Evolutionary conservation across 2,329 filamentous ascomycete genomes (phyloP).

Genomic region (Stenocarpella maydis): DNA sequence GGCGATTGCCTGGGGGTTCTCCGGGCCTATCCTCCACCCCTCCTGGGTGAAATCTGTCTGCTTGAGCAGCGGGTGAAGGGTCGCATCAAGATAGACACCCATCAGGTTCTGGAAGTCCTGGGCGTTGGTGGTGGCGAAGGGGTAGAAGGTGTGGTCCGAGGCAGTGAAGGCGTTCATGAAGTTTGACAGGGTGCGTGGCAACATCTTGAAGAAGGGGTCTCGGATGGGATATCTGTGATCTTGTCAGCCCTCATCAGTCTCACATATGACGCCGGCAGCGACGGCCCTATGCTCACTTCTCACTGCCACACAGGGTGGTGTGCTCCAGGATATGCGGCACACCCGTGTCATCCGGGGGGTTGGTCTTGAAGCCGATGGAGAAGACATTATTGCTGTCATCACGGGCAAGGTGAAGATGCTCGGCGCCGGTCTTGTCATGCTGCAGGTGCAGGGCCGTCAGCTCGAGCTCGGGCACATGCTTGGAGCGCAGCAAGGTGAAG

Average conservation of each 20-base stretch:
- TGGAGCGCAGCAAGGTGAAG: conserved; percentile 87
- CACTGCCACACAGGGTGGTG: conserved; percentile 92
- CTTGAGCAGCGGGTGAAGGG: conserved; percentile 87
- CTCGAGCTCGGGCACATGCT: conserved; percentile 94
- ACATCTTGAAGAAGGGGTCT: conserved; percentile 99
- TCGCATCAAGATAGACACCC: conserved; percentile 96
- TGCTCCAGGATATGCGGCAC: conserved; percentile 98
- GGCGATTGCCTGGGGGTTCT: conserved; percentile 75
- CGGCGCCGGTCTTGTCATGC: conserved; percentile 94
- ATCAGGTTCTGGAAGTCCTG: conserved; percentile 97
- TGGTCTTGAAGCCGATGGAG: conserved; percentile 98
- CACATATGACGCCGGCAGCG: neutral
- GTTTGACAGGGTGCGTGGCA: conserved; percentile 96
- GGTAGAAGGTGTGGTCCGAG: conserved; percentile 95
- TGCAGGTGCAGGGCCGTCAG: conserved; percentile 88
- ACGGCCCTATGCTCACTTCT: conserved; percentile 69
- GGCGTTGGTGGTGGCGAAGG: conserved; percentile 94
- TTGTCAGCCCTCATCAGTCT: conserved; percentile 42
- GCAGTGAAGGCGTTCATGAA: conserved; percentile 99
- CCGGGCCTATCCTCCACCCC: conserved; percentile 94
- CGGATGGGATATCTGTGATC: conserved; percentile 86
- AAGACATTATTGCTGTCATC: conserved; percentile 99
- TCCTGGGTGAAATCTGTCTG: conserved; percentile 94
- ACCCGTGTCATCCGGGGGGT: conserved; percentile 94
- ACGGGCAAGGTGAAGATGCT: conserved; percentile 93